Evolutionary conservation across 1,284 basidiomycete species (phyloP).

Genomic region (Ganoderma sinense): DNA sequence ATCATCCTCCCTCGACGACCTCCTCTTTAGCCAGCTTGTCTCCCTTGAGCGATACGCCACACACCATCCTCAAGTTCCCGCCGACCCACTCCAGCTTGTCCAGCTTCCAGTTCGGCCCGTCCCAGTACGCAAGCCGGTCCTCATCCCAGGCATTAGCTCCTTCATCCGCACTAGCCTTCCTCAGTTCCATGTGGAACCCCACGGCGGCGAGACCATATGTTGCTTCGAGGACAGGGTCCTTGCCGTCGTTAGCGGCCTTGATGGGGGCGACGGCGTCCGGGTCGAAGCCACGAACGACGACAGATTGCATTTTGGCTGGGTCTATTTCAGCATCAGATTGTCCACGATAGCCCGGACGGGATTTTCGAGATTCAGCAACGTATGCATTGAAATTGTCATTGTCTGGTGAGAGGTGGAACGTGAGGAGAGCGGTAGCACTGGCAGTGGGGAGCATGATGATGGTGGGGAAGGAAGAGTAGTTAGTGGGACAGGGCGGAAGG

Average conservation of each 20-base stretch:
- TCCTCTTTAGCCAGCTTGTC: background rate
- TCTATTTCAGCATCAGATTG: background rate
- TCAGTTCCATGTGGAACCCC: slow-evolving; percentile 1
- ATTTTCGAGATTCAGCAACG: background rate
- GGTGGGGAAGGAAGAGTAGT: background rate
- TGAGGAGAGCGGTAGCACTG: background rate
- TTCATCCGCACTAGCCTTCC: background rate
- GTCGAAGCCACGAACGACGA: slow-evolving; percentile 14
- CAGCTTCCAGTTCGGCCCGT: background rate
- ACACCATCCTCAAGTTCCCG: background rate
- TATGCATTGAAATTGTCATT: background rate
- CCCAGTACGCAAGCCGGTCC: background rate
- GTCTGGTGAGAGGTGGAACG: background rate
- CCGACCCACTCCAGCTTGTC: background rate
- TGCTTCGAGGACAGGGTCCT: background rate
- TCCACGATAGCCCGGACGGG: background rate
- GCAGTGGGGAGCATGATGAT: slow-evolving; percentile 5
- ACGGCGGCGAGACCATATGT: background rate
- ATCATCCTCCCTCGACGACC: slow-evolving; percentile 1
- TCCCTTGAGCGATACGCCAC: background rate
- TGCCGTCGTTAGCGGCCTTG: background rate
- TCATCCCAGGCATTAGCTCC: background rate
- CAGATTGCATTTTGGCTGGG: background rate
- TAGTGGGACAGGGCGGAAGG: background rate
- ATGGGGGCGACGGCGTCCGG: slow-evolving; percentile 11